Evolutionary conservation across 2,329 filamentous ascomycete species (phyloP).

Genomic region (Allantophomopsis lycopodina): DNA sequence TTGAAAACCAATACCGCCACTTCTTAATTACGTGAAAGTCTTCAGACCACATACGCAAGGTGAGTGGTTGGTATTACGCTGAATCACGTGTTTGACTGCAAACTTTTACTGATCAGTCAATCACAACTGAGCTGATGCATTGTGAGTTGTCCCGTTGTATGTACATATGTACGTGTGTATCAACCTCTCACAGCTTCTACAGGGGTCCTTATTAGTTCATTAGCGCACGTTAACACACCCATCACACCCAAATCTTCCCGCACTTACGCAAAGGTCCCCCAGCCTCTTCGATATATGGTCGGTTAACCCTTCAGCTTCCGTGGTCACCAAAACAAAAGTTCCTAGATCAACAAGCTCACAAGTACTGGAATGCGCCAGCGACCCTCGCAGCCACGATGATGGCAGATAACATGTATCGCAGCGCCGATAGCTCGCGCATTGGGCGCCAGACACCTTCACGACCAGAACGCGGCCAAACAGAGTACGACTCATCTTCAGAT

Average conservation of each 20-base stretch:
- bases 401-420: slow-evolving; percentile 13
- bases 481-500: slow-evolving; percentile 3
- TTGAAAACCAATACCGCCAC: too few relatives aligned
- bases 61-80: too few relatives aligned
- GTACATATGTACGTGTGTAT: too few relatives aligned
- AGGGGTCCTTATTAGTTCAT: background rate
- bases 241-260: background rate
- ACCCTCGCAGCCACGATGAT: slow-evolving; percentile 7
- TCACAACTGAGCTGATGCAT: too few relatives aligned
- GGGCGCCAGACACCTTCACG: slow-evolving; percentile 1
- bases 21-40: too few relatives aligned
- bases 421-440: slow-evolving; percentile 8
- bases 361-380: slow-evolving; percentile 1
- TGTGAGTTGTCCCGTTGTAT: background rate
- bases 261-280: background rate
- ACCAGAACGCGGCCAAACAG: slow-evolving; percentile 5
- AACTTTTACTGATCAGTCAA: too few relatives aligned
- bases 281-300: background rate
- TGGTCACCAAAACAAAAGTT: background rate
- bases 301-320: background rate
- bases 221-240: background rate
- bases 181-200: background rate
- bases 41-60: too few relatives aligned
- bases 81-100: too few relatives aligned
- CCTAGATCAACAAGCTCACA: background rate